A percentile compares a stretch with the other conserved stretches of the same genome.
Evolutionary conservation across 305 asterid species (phyloP).

Genomic region (Plantago lanceolata): DNA sequence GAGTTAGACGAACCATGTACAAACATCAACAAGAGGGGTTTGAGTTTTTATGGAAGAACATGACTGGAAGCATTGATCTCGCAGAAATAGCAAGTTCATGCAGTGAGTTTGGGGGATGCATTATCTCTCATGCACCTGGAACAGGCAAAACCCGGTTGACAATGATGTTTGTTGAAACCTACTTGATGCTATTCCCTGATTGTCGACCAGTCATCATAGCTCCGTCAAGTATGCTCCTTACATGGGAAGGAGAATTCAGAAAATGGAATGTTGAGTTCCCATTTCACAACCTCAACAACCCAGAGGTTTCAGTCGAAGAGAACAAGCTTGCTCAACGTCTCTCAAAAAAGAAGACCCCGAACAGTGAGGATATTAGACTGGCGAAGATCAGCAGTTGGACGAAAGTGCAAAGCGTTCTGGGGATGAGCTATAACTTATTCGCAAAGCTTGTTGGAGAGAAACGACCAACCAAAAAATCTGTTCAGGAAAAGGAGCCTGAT

Average conservation of each 20-base stretch:
- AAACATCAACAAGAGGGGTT: not conserved
- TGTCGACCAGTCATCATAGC: constrained; percentile 34
- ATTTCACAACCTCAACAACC: constrained; percentile 36
- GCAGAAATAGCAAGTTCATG: not conserved
- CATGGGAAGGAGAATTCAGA: constrained; percentile 44
- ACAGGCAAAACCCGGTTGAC: constrained; percentile 39
- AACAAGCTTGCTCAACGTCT: constrained; percentile 4
- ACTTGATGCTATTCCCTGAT: constrained; percentile 29
- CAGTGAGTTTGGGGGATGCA: constrained; percentile 31
- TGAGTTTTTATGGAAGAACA: not conserved
- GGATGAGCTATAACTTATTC: constrained; percentile 28
- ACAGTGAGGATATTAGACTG: constrained; percentile 19
- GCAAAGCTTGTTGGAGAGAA: constrained; percentile 24
- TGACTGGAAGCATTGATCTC: not conserved
- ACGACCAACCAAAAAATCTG: not conserved
- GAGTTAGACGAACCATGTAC: not conserved
- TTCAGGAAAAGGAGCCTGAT: not conserved
- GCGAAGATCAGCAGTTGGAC: constrained; percentile 33
- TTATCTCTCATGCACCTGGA: constrained; percentile 42
- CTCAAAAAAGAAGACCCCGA: not conserved
- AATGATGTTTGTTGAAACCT: constrained; percentile 30
- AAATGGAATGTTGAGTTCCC: constrained; percentile 40
- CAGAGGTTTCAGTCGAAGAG: constrained; percentile 27
- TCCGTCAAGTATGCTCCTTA: constrained; percentile 37
- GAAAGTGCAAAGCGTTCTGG: constrained; percentile 25